Evolutionary conservation across 1,284 basidiomycete species (phyloP).

Genomic region (Trichosporon ovoides): DNA sequence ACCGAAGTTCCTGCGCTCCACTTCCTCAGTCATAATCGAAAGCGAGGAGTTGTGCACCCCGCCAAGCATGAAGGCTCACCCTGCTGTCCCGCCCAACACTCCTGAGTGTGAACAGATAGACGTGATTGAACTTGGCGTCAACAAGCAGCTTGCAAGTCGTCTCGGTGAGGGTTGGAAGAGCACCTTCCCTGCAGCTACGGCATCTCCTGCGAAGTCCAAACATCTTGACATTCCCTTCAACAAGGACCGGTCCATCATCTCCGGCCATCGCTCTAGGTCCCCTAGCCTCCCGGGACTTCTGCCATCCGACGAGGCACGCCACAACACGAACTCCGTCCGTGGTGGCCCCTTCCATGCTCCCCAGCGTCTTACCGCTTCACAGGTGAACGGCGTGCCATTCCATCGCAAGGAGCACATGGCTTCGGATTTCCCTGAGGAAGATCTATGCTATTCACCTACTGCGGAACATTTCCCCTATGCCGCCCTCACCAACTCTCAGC

Average conservation of each 20-base stretch:
- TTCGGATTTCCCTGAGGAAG: neutral
- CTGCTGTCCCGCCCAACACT: constrained; percentile 4
- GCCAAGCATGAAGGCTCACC: neutral
- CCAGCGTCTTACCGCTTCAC: neutral
- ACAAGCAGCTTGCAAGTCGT: constrained; percentile 4
- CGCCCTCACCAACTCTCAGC: neutral
- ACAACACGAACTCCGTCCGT: neutral
- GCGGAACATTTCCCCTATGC: neutral
- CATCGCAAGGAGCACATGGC: neutral
- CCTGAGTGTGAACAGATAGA: neutral
- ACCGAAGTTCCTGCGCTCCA: neutral
- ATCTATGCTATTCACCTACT: neutral
- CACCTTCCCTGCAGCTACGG: constrained; percentile 2
- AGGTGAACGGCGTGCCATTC: neutral
- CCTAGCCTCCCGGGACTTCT: constrained; percentile 21
- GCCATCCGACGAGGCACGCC: constrained; percentile 6
- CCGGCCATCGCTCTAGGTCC: constrained; percentile 9
- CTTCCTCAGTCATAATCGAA: neutral
- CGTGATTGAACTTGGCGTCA: neutral
- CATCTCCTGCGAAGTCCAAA: neutral
- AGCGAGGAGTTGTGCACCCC: neutral
- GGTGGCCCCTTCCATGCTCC: neutral
- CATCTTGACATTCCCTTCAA: neutral
- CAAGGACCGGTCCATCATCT: constrained; percentile 1
- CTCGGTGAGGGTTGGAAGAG: constrained; percentile 11